Percentiles rank a stretch among this genome's conserved stretches.
These are phyloP conservation scores for Alternaria arborescens DNA, from an alignment of 2,329 filamentous ascomycete genomes.

Conservation along the genomic window DNA sequence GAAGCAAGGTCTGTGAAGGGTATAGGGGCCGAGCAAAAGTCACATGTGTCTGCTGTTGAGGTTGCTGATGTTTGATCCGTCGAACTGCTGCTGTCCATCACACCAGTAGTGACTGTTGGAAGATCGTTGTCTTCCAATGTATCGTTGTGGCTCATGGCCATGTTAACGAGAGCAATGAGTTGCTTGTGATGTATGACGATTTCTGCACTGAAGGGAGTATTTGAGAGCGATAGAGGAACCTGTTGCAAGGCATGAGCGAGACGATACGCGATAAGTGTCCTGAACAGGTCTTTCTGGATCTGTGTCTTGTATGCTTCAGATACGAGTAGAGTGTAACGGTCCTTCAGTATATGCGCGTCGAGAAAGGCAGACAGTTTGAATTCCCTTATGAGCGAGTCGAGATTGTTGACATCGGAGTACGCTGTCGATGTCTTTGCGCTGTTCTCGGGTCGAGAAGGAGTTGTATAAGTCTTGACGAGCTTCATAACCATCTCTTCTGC, in stretches of 20 bases:
- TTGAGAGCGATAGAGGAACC: constrained; percentile 27
- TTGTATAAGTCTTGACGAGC: constrained; percentile 27
- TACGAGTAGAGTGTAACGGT: constrained; percentile 44
- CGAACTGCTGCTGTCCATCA: background rate
- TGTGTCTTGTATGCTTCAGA: constrained; percentile 37
- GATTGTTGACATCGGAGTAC: background rate
- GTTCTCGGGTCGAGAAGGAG: background rate
- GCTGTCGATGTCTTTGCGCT: background rate
- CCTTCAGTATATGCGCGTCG: constrained; percentile 34
- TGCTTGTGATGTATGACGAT: constrained; percentile 32
- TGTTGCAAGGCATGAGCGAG: constrained; percentile 32
- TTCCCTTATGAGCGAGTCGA: constrained; percentile 17
- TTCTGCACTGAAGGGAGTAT: constrained; percentile 32
- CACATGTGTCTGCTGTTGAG: constrained; percentile 56
- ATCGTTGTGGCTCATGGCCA: constrained; percentile 15
- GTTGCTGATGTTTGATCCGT: background rate
- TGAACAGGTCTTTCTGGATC: constrained; percentile 25
- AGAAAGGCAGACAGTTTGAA: constrained; percentile 41
- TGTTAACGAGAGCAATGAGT: constrained; percentile 29
- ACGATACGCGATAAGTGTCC: constrained; percentile 44
- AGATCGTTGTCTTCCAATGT: background rate
- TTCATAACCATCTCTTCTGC: constrained; percentile 33
- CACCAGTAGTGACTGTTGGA: background rate
- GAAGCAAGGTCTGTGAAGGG: constrained; percentile 57
- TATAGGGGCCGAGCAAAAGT: constrained; percentile 60